Evolutionary conservation across 2,329 filamentous ascomycete genomes (phyloP).

Genomic region (Corniculantispora saksenae): DNA sequence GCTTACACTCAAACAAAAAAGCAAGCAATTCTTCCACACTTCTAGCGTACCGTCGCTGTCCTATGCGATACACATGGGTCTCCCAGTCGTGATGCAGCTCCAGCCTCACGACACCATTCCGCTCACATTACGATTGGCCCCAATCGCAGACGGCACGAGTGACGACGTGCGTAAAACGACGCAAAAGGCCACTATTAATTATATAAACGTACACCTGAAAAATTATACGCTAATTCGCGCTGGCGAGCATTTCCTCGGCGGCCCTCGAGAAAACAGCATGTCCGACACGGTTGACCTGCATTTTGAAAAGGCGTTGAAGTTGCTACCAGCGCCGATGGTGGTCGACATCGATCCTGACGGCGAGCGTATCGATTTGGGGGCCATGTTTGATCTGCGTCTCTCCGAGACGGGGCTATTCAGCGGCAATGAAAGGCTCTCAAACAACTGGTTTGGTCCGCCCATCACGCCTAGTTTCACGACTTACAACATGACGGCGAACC

Average conservation of each 20-base stretch:
- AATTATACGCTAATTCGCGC: not conserved
- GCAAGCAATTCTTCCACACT: conserved; percentile 15
- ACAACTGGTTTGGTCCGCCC: not conserved
- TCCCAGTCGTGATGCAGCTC: conserved; percentile 8
- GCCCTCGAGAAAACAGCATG: not conserved
- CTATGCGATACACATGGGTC: not conserved
- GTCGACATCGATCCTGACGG: not conserved
- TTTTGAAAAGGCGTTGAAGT: not conserved
- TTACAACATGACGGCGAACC: not conserved
- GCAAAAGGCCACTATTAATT: conserved; percentile 1
- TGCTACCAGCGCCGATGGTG: not conserved
- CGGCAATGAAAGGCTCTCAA: not conserved
- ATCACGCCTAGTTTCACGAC: conserved; percentile 6
- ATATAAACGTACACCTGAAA: not conserved
- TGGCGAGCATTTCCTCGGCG: not conserved
- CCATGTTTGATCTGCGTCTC: not conserved
- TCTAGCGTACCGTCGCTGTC: conserved; percentile 1
- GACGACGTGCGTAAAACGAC: not conserved
- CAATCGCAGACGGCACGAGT: not conserved
- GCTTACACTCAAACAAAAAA: conserved; percentile 9
- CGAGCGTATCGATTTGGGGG: not conserved
- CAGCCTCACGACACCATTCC: not conserved
- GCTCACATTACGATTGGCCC: not conserved
- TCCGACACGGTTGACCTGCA: not conserved
- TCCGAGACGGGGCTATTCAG: not conserved